Base-by-base conservation (phyloP, 2,329 filamentous ascomycete genomes). In the Aureobasidium mangrovei region DNA sequence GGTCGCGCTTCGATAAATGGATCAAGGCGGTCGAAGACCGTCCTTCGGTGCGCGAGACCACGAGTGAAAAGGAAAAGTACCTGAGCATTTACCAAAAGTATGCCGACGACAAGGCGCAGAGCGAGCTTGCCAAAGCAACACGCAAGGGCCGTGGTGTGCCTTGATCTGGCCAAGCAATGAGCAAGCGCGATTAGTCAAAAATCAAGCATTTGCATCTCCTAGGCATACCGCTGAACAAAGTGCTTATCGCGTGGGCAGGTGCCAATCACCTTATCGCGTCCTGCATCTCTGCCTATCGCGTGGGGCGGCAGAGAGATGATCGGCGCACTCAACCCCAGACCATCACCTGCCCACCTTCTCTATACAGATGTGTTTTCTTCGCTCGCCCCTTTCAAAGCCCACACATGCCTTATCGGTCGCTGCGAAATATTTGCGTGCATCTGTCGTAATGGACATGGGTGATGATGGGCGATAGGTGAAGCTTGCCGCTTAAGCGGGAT, bases 1-100 rank as follows among this genome's bases (percentile, higher is more conserved):
- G 85, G 86, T 67, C 62, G 40, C 72, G 85, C 45, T 91, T 84
- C 81, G 72, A 76, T 61, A 73, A 64, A 51, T 91, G 85, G 84
- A 68, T 77, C 31, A 72, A 74, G 53, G 85, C 82, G 0, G 70
- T 87, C 3, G 70, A 78, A 55, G 65, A 70, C 4, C 76, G 84
- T 57, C 72, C 78, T 62, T 89, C 84, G 61, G 77, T 90, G 0
- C 73, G 72, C 64, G 77, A 83, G 59, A 91, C 85, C 0, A 80
- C 78, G 70, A 90, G 85, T 63, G 82, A 83, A 18, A 77, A 75
- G 52, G 78, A 84, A 58, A 71, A 81, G 63, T 90, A 89, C 65
- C 66, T 86, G 57, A 75, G 79, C 7, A 83, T 85, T 12, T 91
- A 89, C 67, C 68, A 75, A 62, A 57, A 71, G 51, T 74, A 74